phyloP scores from a whole-genome alignment of 306 rosid genomes.

The Quercus mongolica region DNA sequence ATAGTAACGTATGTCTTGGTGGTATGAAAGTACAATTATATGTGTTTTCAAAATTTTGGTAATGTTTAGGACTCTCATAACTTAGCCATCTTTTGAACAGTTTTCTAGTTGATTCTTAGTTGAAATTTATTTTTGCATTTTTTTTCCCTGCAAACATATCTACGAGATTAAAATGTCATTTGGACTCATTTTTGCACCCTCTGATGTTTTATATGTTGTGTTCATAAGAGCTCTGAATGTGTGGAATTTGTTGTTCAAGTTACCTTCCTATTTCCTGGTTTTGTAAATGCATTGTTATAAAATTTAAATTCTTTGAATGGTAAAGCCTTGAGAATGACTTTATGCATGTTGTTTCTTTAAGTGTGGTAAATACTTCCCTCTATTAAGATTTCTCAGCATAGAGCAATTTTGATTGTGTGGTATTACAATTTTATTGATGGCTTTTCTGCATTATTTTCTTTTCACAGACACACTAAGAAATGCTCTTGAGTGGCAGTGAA shows the following conservation, averaged over 20 bases:
- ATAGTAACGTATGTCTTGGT: too few relatives aligned
- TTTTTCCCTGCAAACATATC: background rate
- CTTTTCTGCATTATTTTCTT: slow-evolving; percentile 13
- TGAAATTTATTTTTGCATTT: background rate
- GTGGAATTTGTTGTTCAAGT: background rate
- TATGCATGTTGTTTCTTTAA: background rate
- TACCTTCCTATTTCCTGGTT: background rate
- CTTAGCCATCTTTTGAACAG: background rate
- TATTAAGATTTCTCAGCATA: background rate
- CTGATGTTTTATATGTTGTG: background rate
- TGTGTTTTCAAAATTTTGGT: too few relatives aligned
- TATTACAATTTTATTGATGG: background rate
- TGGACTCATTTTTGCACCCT: background rate
- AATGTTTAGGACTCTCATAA: too few relatives aligned
- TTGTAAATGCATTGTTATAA: background rate
- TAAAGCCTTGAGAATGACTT: background rate
- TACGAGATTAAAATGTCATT: background rate
- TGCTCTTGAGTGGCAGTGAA: background rate
- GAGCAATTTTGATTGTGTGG: slow-evolving; percentile 4
- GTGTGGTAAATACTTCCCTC: background rate
- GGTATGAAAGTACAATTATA: too few relatives aligned
- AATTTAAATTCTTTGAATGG: background rate
- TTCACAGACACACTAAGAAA: background rate
- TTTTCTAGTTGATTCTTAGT: background rate
- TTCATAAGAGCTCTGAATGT: background rate